These are phyloP conservation scores for Aphanomyces cochlioides DNA, from an alignment of 352 stramenopile species.

Conservation along the genomic window DNA sequence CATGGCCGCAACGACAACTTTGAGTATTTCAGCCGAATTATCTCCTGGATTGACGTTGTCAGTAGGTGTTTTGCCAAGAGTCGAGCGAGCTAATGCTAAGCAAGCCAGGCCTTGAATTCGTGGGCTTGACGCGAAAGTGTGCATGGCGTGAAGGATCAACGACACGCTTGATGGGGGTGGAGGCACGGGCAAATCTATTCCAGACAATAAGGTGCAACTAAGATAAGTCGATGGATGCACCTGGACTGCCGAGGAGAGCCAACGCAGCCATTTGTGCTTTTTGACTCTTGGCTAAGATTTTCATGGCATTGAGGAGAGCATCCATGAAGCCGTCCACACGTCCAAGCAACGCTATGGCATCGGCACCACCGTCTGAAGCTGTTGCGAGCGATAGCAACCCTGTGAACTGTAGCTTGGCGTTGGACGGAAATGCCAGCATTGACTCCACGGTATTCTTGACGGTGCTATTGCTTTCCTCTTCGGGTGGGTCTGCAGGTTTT, in stretches of 20 bases:
- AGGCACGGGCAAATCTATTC: conserved; percentile 3
- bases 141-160: conserved; percentile 6
- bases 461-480: not conserved
- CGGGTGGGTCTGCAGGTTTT: not conserved
- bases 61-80: too few relatives aligned
- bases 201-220: too few relatives aligned
- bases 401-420: conserved; percentile 26
- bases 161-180: too few relatives aligned
- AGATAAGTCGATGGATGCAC: not conserved
- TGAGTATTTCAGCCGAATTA: not conserved
- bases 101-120: conserved; percentile 19
- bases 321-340: not conserved
- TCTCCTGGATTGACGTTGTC: too few relatives aligned
- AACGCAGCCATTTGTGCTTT: conserved; percentile 20
- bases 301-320: not conserved
- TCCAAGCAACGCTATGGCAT: not conserved
- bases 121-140: not conserved
- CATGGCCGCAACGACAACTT: conserved; percentile 16
- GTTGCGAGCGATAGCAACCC: conserved; percentile 1
- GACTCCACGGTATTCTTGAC: conserved; percentile 19
- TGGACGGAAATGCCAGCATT: conserved; percentile 12
- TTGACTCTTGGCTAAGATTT: conserved; percentile 9
- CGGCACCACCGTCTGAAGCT: not conserved
- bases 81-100: not conserved
- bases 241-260: conserved; percentile 24